Conservation (phyloP, 306 rosid genomes). For the Oxytropis ochrocephala region DNA sequence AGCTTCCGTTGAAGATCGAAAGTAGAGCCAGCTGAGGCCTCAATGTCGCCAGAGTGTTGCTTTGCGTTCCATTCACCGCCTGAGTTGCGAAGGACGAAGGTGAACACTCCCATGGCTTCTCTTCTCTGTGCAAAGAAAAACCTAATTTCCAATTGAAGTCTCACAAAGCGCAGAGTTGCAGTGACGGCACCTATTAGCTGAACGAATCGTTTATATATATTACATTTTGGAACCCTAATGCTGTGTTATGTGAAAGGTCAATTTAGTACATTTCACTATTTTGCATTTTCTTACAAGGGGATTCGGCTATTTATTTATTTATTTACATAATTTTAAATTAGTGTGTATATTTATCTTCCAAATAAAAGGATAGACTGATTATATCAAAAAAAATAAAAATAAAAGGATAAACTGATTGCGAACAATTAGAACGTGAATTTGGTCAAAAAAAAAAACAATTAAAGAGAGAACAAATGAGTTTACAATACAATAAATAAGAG, state of each 20-base stretch:
- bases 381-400: no score
- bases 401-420: no score
- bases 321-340: no score
- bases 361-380: no score
- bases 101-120: slow-evolving; percentile 71
- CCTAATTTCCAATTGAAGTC: slow-evolving; percentile 4
- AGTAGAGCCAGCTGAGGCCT: slow-evolving; percentile 55
- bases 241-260: slow-evolving; percentile 7
- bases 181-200: neutral
- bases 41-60: slow-evolving; percentile 63
- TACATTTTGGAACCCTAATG: slow-evolving; percentile 30
- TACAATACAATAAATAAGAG: no score
- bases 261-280: neutral
- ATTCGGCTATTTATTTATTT: no score
- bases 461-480: no score
- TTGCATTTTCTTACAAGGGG: no score
- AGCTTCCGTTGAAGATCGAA: slow-evolving; percentile 76
- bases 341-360: no score
- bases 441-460: no score
- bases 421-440: no score
- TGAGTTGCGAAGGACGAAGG: slow-evolving; percentile 54
- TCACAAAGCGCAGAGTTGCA: neutral
- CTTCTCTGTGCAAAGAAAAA: neutral
- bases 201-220: slow-evolving; percentile 21
- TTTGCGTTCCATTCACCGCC: slow-evolving; percentile 74